These are phyloP conservation scores for Fusarium continuum DNA, from an alignment of 2,329 filamentous ascomycete genomes.

Conservation along the genomic window DNA sequence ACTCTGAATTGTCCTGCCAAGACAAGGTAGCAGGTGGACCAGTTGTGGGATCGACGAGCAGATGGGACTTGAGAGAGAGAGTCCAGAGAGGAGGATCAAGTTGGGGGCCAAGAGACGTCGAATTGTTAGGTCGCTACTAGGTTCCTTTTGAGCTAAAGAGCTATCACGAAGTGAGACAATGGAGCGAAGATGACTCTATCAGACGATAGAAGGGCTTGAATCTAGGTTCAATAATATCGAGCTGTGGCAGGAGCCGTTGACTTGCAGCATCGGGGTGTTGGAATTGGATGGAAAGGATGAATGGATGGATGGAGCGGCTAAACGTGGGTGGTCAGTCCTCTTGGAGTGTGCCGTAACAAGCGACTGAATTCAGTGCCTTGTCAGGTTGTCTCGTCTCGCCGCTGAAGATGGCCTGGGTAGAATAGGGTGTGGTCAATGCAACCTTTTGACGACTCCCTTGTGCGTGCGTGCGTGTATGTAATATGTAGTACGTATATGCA, in stretches of 20 bases:
- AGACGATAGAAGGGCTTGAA: neutral
- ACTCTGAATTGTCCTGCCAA: slow-evolving; percentile 15
- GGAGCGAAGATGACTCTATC: slow-evolving; percentile 1
- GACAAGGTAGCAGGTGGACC: slow-evolving; percentile 30
- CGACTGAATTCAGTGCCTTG: neutral
- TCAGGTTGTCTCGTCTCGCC: slow-evolving; percentile 3
- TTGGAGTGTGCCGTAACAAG: slow-evolving; percentile 1
- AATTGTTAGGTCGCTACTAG: neutral
- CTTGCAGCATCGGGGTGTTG: slow-evolving; percentile 7
- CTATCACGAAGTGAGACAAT: slow-evolving; percentile 6
- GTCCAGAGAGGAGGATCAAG: slow-evolving; percentile 5
- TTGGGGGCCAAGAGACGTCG: slow-evolving; percentile 24
- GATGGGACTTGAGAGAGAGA: slow-evolving; percentile 19
- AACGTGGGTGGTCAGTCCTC: slow-evolving; percentile 6
- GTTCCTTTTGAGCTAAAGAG: neutral
- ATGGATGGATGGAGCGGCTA: slow-evolving; percentile 36
- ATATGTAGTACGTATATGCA: slow-evolving; percentile 5
- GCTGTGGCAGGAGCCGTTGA: slow-evolving; percentile 12
- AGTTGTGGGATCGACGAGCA: slow-evolving; percentile 33
- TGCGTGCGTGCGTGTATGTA: no score
- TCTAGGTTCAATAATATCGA: slow-evolving; percentile 9
- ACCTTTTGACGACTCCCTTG: slow-evolving; percentile 4
- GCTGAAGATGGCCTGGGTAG: slow-evolving; percentile 18
- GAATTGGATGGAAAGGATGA: slow-evolving; percentile 15
- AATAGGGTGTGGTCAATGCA: slow-evolving; percentile 44